Conservation (phyloP, 1,284 basidiomycete species). For the Pseudozyma hubeiensis region DNA sequence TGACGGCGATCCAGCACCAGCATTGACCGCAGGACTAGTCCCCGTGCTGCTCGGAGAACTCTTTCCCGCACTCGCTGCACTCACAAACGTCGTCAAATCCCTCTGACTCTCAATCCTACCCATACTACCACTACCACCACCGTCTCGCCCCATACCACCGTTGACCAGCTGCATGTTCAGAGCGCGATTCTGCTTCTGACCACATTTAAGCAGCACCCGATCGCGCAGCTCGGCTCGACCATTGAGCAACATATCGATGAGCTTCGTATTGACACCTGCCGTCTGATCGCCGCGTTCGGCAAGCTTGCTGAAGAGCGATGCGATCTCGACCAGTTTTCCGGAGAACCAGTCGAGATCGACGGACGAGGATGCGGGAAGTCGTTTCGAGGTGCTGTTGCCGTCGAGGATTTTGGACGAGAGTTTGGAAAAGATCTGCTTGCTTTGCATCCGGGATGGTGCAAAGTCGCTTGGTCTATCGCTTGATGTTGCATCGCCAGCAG, state of each 20-base stretch:
- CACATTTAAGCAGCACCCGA: conserved; percentile 22
- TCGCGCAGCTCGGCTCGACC: conserved; percentile 25
- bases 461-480: conserved; percentile 10
- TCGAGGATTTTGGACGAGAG: conserved; percentile 12
- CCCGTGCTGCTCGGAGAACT: conserved; percentile 3
- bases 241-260: conserved; percentile 30
- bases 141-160: neutral
- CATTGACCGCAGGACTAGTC: neutral
- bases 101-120: conserved; percentile 21
- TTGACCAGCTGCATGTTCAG: neutral
- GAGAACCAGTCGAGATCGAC: conserved; percentile 38
- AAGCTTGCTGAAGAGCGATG: conserved; percentile 17
- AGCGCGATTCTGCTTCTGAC: conserved; percentile 10
- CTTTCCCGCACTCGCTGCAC: conserved; percentile 10
- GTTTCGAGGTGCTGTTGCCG: neutral
- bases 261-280: conserved; percentile 18
- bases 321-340: conserved; percentile 29
- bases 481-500: neutral
- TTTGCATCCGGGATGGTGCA: conserved; percentile 17
- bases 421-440: conserved; percentile 9
- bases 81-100: conserved; percentile 30
- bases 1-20: neutral
- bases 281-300: conserved; percentile 33
- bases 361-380: conserved; percentile 3
- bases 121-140: neutral